These are phyloP conservation scores for Chlamydomonas urium DNA, from an alignment of 139 green algal genomes.

Conservation along the genomic window DNA sequence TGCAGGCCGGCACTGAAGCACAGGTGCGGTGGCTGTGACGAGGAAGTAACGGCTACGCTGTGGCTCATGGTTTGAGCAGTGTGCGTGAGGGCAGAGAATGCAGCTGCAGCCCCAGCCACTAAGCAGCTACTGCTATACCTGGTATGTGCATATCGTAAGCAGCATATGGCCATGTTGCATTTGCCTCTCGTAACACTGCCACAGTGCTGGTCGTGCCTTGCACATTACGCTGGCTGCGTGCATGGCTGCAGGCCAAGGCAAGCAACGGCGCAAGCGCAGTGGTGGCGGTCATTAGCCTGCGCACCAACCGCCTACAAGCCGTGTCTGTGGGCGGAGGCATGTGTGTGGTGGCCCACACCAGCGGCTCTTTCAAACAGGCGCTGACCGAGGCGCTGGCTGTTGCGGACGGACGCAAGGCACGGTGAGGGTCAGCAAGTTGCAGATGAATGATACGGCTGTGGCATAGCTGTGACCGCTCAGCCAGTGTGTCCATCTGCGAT, in stretches of 20 bases:
- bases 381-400: background rate
- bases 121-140: no score
- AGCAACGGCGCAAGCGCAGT: background rate
- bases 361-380: constrained; percentile 1
- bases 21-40: background rate
- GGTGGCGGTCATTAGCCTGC: background rate
- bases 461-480: no score
- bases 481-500: background rate
- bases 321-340: background rate
- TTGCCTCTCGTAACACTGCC: no score
- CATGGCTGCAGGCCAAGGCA: constrained; percentile 2
- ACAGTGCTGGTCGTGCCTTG: background rate
- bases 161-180: no score
- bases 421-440: background rate
- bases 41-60: background rate
- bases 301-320: background rate
- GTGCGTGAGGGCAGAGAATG: background rate
- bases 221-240: background rate
- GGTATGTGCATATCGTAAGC: no score
- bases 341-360: background rate
- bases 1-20: background rate
- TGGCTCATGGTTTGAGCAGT: background rate
- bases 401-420: background rate
- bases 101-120: background rate
- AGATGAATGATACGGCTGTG: no score